Evolutionary conservation across 139 green algal species (phyloP), one percentile per base, ranked within the genome.

Genomic region (Chlamydomonas incerta): DNA sequence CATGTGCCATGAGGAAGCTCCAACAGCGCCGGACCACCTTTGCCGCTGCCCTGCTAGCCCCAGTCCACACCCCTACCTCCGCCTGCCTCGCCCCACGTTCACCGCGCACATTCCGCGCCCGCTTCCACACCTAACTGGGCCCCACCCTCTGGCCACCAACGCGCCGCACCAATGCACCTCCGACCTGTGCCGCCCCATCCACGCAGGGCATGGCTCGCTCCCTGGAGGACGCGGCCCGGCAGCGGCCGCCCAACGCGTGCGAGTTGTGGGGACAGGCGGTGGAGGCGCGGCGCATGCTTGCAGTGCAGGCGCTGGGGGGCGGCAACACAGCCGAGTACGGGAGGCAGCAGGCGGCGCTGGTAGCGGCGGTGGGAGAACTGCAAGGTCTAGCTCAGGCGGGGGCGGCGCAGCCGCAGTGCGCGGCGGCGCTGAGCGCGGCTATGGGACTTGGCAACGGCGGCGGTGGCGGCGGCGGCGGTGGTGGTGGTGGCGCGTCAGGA

Each of bases 261-360:
- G 77, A 74, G 63, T 4, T 83, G 77, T 83, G 77, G 77, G 46
- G 63, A 0, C 77, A 83, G 77, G 77, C 47, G 63, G 31, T 66
- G 77, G 63, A 74, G 63, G 65, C 63, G 41, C 28, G 77, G 41
- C 57, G 63, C 29, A 52, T 52, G 63, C 41, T 66, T 41, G 63
- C 63, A 5, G 65, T 46, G 63, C 8, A 11, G 46, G 77, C 41
- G 20, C 41, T 3, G 41, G 29, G 28, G 6, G 77, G 10, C 2
- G 60, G 63, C 17, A 13, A 37, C n/a, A 29, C 63, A 29, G 63
- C 29, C 18, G 63, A 20, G 13, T 41, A 37, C 1, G n/a, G 29
- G 13, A 17, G n/a, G 63, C 63, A 70, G 4, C 29, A 37, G 29
- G 29, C 13, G 29, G 63, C 13, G 63, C 63, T 70, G n/a, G 63